These are phyloP conservation scores for Septoria petroselini DNA, from an alignment of 2,329 filamentous ascomycete species.

Conservation along the genomic window DNA sequence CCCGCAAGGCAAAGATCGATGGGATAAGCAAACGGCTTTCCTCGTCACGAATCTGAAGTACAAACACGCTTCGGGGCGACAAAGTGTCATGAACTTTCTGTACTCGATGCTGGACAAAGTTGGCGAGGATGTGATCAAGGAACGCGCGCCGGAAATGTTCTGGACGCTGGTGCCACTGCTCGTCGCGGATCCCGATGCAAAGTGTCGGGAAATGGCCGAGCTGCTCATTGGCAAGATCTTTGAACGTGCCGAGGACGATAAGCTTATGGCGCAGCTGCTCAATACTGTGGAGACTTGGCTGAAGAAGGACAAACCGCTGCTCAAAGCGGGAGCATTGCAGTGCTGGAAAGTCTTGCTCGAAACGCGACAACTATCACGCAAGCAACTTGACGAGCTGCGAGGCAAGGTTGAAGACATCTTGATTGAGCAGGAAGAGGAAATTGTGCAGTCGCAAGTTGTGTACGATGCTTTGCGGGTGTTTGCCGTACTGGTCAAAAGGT, in stretches of 20 bases:
- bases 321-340: slow-evolving; percentile 72
- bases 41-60: slow-evolving; percentile 89
- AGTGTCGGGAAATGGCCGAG: slow-evolving; percentile 78
- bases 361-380: slow-evolving; percentile 58
- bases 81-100: slow-evolving; percentile 90
- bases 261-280: slow-evolving; percentile 64
- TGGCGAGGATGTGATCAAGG: slow-evolving; percentile 75
- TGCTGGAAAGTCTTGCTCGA: slow-evolving; percentile 83
- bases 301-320: slow-evolving; percentile 67
- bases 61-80: slow-evolving; percentile 77
- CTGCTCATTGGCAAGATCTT: slow-evolving; percentile 79
- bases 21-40: slow-evolving; percentile 85
- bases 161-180: slow-evolving; percentile 80
- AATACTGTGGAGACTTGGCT: slow-evolving; percentile 69
- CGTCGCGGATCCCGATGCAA: slow-evolving; percentile 81
- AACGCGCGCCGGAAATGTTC: slow-evolving; percentile 78
- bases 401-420: slow-evolving; percentile 52
- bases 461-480: slow-evolving; percentile 70
- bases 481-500: slow-evolving; percentile 63
- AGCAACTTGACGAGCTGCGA: slow-evolving; percentile 63
- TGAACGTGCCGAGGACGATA: slow-evolving; percentile 69
- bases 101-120: slow-evolving; percentile 84
- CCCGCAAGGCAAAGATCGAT: slow-evolving; percentile 83
- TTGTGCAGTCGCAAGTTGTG: slow-evolving; percentile 67
- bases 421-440: slow-evolving; percentile 50